phyloP scores from a whole-genome alignment of 371 early-diverging fungal species.

The Zychaea mexicana region DNA sequence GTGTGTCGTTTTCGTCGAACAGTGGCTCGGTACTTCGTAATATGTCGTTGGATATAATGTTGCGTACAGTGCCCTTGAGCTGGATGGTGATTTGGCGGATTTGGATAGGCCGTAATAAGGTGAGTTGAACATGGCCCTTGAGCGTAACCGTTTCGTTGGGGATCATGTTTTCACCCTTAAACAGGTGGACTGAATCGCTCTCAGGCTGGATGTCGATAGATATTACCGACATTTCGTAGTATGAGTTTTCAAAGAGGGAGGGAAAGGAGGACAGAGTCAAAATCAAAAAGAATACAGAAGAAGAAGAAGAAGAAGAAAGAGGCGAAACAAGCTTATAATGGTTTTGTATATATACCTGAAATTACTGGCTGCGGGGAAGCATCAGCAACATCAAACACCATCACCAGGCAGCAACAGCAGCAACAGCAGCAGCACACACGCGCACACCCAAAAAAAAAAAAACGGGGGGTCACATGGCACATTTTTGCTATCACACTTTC shows the following conservation, averaged over 20 bases:
- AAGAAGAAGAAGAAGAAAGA: not conserved
- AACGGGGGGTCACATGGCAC: not conserved
- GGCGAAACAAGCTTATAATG: not conserved
- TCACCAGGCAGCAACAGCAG: no score
- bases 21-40: constrained; percentile 9
- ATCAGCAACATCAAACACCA: no score
- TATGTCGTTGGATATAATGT: constrained; percentile 19
- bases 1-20: not conserved
- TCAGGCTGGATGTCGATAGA: constrained; percentile 27
- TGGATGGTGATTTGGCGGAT: constrained; percentile 28
- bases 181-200: constrained; percentile 25
- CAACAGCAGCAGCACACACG: no score
- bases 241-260: not conserved
- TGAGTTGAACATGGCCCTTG: constrained; percentile 29
- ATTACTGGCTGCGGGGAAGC: no score
- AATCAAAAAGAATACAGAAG: no score
- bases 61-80: constrained; percentile 28
- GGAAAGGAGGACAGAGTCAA: not conserved
- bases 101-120: constrained; percentile 19
- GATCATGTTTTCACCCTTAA: constrained; percentile 18
- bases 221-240: constrained; percentile 7
- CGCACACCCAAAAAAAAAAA: no score
- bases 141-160: constrained; percentile 27
- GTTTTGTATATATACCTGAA: no score
- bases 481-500: not conserved